phyloP scores from a whole-genome alignment of 495 filamentous ascomycete species.

The Ramalina intermedia region DNA sequence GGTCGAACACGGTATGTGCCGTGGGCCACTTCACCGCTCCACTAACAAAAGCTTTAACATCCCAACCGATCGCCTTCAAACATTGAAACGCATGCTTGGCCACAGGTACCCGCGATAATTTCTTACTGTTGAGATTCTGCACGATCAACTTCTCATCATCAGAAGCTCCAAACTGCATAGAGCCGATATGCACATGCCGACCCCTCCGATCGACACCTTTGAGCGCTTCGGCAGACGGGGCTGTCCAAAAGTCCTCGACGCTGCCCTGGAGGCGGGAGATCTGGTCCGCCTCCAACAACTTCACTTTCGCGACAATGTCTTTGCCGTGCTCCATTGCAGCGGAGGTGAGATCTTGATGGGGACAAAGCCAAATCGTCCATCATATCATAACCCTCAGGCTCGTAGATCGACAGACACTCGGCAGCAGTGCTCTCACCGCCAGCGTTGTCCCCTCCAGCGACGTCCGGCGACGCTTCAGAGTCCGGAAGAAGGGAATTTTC shows the following conservation, averaged over 20 bases:
- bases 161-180: not conserved
- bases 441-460: too few relatives aligned
- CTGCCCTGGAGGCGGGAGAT: not conserved
- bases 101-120: not conserved
- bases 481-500: too few relatives aligned
- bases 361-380: not conserved
- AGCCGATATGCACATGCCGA: not conserved
- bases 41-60: not conserved
- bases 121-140: not conserved
- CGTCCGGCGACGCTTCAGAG: too few relatives aligned
- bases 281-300: not conserved
- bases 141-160: not conserved
- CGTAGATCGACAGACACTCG: too few relatives aligned
- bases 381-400: not conserved
- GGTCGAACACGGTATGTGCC: too few relatives aligned
- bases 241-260: not conserved
- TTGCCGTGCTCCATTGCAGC: not conserved
- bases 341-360: not conserved
- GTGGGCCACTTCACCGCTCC: too few relatives aligned
- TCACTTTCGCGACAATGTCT: not conserved
- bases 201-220: not conserved
- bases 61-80: not conserved
- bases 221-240: not conserved
- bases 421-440: too few relatives aligned
- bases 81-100: not conserved